Conservation (phyloP, 495 filamentous ascomycete genomes). For the Cudoniella acicularis region DNA sequence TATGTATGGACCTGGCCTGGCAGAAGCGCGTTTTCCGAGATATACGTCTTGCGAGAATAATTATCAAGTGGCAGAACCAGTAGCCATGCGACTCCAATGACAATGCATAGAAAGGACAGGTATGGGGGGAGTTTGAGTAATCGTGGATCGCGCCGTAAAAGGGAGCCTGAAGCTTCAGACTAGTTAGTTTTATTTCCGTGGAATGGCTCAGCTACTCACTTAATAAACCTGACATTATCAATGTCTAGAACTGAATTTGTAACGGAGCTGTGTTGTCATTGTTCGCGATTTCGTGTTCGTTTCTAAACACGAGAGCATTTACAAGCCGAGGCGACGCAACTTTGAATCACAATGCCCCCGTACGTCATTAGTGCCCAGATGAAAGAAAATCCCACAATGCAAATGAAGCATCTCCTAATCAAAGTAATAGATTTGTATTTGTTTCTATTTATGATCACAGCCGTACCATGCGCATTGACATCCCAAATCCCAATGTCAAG, state of each 20-base stretch:
- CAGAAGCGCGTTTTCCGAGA: slow-evolving; percentile 94
- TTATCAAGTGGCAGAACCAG: slow-evolving; percentile 88
- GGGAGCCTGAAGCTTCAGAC: slow-evolving; percentile 40
- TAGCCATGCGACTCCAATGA: slow-evolving; percentile 89
- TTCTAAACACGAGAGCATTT: background rate
- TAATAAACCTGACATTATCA: slow-evolving; percentile 23
- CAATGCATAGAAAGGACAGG: slow-evolving; percentile 80
- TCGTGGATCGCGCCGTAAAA: slow-evolving; percentile 61
- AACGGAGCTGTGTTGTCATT: background rate
- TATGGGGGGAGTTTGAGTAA: slow-evolving; percentile 73
- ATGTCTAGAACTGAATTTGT: background rate
- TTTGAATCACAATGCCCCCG: background rate
- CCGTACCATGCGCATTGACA: slow-evolving; percentile 2
- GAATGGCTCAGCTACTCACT: slow-evolving; percentile 6
- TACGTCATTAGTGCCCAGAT: no score
- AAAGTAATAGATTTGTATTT: slow-evolving; percentile 5
- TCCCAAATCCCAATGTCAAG: background rate
- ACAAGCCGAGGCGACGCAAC: slow-evolving; percentile 10
- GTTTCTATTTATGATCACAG: slow-evolving; percentile 3
- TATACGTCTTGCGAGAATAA: slow-evolving; percentile 90
- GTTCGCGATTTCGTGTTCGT: background rate
- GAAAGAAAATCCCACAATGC: no score
- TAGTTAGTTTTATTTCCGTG: slow-evolving; percentile 1
- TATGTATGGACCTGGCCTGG: slow-evolving; percentile 97
- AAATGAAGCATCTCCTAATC: no score